Base-by-base conservation (phyloP, 176 grass and related monocot genomes). In the Carex myosuroides region DNA sequence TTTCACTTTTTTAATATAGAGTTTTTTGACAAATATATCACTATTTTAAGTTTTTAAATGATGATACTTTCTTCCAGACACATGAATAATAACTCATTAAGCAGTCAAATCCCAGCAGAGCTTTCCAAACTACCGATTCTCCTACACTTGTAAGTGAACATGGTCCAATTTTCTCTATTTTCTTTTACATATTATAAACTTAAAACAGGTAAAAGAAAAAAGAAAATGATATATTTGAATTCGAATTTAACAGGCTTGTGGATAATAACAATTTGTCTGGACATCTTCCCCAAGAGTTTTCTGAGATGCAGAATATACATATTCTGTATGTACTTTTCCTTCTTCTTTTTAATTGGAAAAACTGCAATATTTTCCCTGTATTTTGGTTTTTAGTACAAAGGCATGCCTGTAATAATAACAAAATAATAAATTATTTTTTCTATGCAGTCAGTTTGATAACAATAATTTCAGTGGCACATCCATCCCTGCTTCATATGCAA, bases 41-140 rank as follows among this genome's bases (percentile, higher is more conserved):
- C 63, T 29, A 3, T 84, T 81, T 10, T 83, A 69, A 84, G 73
- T 57, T 69, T 88, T 60, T 59, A 18, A 64, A 44, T 89, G n/a
- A 9, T 75, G 68, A 82, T 60, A 78, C 1, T 58, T 70, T 88
- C 24, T 71, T 81, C 32, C 37, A 98, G 96, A 50, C 93, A 98
- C 83, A 95, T 98, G 96, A 98, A 98, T 87, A 98, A 98, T 55
- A 98, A 98, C 67, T 98, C 96, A 78, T 85, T 98, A 80, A 98
- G 96, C 83, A 93, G 96, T 59, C 87, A 92, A 92, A 93, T 98
- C 66, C 96, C 96, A 53, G 66, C 59, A 63, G 96, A 98, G 67
- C 55, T 98, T 53, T 98, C 82, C 24, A 82, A 64, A 86, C 76
- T 98, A 83, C 88, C 83, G 77, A 0, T 1, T 59, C 91, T 95